Evolutionary conservation across 1,284 basidiomycete genomes (phyloP), one percentile per base, ranked within the genome.

Genomic region (Apiotrichum brassicae): DNA sequence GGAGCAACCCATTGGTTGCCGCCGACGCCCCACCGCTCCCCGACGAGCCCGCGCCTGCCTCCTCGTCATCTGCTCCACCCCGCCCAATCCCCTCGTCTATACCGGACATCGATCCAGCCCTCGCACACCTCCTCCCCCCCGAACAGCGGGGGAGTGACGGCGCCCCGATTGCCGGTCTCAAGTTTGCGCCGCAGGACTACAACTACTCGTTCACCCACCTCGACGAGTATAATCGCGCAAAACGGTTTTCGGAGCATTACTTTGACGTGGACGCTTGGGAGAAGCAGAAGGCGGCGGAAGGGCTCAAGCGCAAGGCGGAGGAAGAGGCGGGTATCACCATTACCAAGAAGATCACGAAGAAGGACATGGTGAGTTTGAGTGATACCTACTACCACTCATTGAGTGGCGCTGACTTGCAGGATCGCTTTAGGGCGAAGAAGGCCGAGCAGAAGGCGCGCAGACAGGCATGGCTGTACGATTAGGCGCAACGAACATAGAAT

Each of bases 241-340:
- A 86, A 66, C 78, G 89, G 45, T 91, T 91, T 84, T 87, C 83
- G 73, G 81, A 83, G 64, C 86, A 87, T 57, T 93, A 88, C 72
- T 93, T 92, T 61, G 89, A 93, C 63, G 83, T 88, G 25, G 80
- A 81, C 14, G 81, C 79, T 43, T 93, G 87, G 87, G 85, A 91
- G 72, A 62, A 78, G 52, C 80, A 89, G 42, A 77, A 54, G 46
- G 59, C 56, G 62, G 75, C 73, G 23, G 77, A 77, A 58, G 77
- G 81, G 60, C 77, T 71, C 26, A 79, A 79, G 53, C 77, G 78
- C 49, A 81, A 79, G 51, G 76, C 71, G 16, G 79, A 76, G 22
- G 78, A 76, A 30, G 81, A 76, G 52, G 79, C 79, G 56, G 84
- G 82, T 5, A 53, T 59, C 3, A 56, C 48, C 3, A 38, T 48